phyloP scores from a whole-genome alignment of 495 filamentous ascomycete genomes.

The Talaromyces stipitatus region DNA sequence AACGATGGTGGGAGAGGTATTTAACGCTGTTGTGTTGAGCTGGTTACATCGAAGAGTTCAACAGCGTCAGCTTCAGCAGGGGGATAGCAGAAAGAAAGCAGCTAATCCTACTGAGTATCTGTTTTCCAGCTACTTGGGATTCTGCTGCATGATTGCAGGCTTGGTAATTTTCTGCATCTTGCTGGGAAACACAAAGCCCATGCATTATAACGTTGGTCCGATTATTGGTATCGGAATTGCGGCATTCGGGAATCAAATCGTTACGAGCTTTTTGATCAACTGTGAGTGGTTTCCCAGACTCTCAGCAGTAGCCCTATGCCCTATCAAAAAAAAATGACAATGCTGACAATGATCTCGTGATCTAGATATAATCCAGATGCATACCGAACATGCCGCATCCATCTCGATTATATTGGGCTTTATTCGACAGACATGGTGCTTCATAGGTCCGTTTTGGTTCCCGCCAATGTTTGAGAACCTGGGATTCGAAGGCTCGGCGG shows the following conservation, averaged over 20 bases:
- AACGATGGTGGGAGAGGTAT: conserved; percentile 31
- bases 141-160: conserved; percentile 24
- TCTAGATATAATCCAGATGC: neutral
- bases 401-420: neutral
- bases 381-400: neutral
- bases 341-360: neutral
- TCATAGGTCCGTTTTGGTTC: neutral
- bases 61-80: conserved; percentile 19
- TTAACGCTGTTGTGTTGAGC: conserved; percentile 27
- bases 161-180: conserved; percentile 29
- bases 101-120: conserved; percentile 19
- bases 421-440: neutral
- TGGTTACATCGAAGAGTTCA: neutral
- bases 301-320: neutral
- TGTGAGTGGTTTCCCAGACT: conserved; percentile 5
- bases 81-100: conserved; percentile 2
- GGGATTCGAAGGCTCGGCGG: neutral
- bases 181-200: conserved; percentile 17
- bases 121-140: conserved; percentile 31
- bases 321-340: neutral
- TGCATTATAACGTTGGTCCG: conserved; percentile 28
- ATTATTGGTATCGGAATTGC: conserved; percentile 29
- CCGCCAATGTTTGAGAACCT: neutral
- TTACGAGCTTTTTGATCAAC: conserved; percentile 35
- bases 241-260: conserved; percentile 31